These are phyloP conservation scores for Coemansia sp. DNA, from an alignment of 192 early-diverging fungal species.

Conservation along the genomic window DNA sequence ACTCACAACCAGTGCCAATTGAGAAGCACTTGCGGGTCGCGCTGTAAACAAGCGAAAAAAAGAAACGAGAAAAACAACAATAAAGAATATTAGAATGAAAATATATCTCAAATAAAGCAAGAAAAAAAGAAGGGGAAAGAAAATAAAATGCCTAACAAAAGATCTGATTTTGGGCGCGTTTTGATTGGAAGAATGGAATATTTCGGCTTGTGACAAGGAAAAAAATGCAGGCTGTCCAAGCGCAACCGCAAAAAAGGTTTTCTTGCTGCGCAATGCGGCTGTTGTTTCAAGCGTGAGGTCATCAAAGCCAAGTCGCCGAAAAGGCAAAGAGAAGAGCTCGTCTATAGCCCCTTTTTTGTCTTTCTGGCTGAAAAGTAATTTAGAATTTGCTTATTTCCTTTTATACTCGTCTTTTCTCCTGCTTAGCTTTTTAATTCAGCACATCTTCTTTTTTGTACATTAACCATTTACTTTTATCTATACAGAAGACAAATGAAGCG, in stretches of 20 bases:
- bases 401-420: neutral
- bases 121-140: conserved; percentile 7
- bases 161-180: neutral
- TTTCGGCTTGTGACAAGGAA: too few species aligned
- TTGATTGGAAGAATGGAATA: neutral
- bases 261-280: neutral
- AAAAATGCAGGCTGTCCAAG: too few species aligned
- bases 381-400: neutral
- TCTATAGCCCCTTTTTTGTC: neutral
- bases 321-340: too few species aligned
- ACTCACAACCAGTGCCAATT: neutral
- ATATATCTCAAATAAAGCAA: neutral
- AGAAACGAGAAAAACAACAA: neutral
- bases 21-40: neutral
- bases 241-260: neutral
- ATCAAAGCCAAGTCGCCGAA: too few species aligned
- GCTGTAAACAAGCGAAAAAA: neutral
- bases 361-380: neutral
- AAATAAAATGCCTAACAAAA: neutral
- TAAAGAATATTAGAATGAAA: neutral
- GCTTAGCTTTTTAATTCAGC: neutral
- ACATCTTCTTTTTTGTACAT: neutral
- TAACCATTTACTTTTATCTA: neutral
- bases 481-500: neutral
- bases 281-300: neutral